Conservation (phyloP, 2,329 filamentous ascomycete genomes). For the Penicillium concentricum region DNA sequence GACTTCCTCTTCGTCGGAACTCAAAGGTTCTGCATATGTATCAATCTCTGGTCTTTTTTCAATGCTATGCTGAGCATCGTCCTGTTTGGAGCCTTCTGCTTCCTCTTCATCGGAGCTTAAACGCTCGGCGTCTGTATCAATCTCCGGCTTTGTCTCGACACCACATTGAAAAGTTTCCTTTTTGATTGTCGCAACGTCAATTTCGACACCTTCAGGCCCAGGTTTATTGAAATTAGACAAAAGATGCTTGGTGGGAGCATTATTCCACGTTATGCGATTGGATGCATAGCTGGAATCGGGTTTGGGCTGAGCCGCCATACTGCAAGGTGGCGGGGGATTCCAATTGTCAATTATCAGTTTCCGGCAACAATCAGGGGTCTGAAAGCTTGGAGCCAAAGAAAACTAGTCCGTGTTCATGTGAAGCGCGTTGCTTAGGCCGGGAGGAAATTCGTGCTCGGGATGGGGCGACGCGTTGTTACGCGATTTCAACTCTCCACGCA, state of each 20-base stretch:
- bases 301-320: slow-evolving; percentile 21
- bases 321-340: neutral
- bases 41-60: neutral
- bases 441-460: neutral
- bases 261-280: slow-evolving; percentile 21
- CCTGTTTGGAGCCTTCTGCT: neutral
- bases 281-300: slow-evolving; percentile 30
- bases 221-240: slow-evolving; percentile 28
- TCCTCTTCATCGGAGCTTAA: slow-evolving; percentile 7
- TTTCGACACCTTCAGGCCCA: neutral
- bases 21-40: slow-evolving; percentile 5
- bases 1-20: slow-evolving; percentile 4
- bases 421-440: slow-evolving; percentile 1
- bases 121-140: slow-evolving; percentile 6
- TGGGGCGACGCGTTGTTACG: neutral
- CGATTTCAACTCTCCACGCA: neutral
- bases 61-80: neutral
- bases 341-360: neutral
- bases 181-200: too few species aligned
- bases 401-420: neutral
- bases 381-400: neutral
- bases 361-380: neutral
- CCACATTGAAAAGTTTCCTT: neutral
- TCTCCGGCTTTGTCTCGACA: neutral
- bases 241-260: slow-evolving; percentile 16